Base-by-base conservation (phyloP, 2,329 filamentous ascomycete genomes). In the Claviceps fusiformis region DNA sequence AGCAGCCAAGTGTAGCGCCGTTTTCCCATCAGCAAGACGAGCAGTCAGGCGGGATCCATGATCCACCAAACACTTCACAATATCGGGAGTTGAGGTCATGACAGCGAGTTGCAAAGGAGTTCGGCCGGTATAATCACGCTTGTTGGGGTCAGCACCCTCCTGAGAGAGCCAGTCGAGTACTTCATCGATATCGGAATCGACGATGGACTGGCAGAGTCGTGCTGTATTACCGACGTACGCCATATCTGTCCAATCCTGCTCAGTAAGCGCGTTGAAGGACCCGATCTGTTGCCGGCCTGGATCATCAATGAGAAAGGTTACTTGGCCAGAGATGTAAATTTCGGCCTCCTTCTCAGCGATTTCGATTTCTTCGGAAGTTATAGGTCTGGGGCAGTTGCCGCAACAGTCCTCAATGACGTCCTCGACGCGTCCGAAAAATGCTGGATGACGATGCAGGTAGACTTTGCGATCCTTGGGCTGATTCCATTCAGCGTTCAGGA, bases 211-310 rank as follows among this genome's bases (percentile, higher is more conserved):
- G 63, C 87, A 95, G 2, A 95, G 75, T 17, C 79, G 75, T 43
- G 81, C 82, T 1, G 87, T 91, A 60, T 90, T 87, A 11, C 88
- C 87, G 41, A 95, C 78, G 60, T 95, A 95, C 0, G 89, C 88
- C 88, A 95, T 93, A 60, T 91, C 87, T 0, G 89, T 93, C 87
- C 89, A 95, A 64, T 93, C 88, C 52, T 88, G 78, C 46, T 89
- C 83, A 0, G 86, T 91, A 43, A 92, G 75, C 0, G 89, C 89
- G 62, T 93, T 86, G 71, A 95, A 95, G 10, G 77, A 81, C 31
- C 79, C 79, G 52, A 81, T 81, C 66, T 79, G 72, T 64, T 93
- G 89, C 55, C 89, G 78, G 19, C 89, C 89, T 1, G 89, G 87
- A 61, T 95, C 81, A 62, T 95, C 88, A 59, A 84, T 85, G 61